Conservation (phyloP, 805 yeast species). For the Starmerella cellae region DNA sequence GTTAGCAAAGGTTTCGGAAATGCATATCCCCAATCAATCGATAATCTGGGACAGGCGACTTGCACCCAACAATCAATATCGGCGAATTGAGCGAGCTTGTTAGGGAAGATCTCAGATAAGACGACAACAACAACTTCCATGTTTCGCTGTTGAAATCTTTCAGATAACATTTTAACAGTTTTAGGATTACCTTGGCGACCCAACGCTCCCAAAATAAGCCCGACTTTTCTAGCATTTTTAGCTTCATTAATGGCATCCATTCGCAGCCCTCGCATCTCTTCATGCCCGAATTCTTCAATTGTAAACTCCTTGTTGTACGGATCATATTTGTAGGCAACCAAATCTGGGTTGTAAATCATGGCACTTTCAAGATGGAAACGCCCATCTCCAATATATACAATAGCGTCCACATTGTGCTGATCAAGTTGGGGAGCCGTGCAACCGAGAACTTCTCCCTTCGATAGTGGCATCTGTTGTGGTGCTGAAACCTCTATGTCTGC, state of each 20-base stretch:
- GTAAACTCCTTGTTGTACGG: conserved; percentile 91
- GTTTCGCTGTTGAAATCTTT: conserved; percentile 40
- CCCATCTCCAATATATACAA: conserved; percentile 92
- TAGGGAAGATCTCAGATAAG: conserved; percentile 85
- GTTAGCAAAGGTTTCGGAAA: conserved; percentile 82
- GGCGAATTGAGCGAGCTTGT: conserved; percentile 79
- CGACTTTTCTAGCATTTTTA: conserved; percentile 47
- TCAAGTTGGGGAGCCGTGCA: conserved; percentile 76
- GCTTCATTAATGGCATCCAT: conserved; percentile 62
- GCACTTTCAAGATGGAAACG: conserved; percentile 89
- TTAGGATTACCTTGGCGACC: conserved; percentile 89
- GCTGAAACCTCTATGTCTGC: conserved; percentile 50
- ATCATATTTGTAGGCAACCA: conserved; percentile 88
- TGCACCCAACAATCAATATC: conserved; percentile 92
- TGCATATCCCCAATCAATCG: conserved; percentile 98
- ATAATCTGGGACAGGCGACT: conserved; percentile 91
- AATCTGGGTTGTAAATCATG: conserved; percentile 90
- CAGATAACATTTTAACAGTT: conserved; percentile 58
- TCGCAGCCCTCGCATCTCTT: conserved; percentile 63
- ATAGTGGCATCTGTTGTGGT: conserved; percentile 84
- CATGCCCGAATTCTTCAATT: conserved; percentile 73
- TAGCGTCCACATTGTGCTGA: conserved; percentile 45
- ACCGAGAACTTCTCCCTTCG: conserved; percentile 92
- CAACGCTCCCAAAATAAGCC: conserved; percentile 78
- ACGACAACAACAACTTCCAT: conserved; percentile 66